phyloP scores from a whole-genome alignment of 768 basidiomycete species.

The Mycena galopus region DNA sequence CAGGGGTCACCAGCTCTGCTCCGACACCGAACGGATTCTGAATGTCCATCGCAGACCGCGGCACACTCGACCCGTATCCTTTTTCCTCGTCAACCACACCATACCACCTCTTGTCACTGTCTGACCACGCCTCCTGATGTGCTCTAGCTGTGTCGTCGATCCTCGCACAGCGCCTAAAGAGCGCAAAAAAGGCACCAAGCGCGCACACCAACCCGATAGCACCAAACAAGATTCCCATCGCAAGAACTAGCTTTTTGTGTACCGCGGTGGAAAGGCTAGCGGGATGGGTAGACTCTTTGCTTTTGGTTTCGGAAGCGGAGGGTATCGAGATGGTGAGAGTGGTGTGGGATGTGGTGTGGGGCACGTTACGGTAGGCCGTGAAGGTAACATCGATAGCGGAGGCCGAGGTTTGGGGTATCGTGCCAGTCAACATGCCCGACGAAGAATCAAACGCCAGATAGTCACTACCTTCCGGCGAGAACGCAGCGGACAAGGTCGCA shows the following conservation, averaged over 20 bases:
- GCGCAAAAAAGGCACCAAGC: constrained; percentile 67
- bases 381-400: constrained; percentile 67
- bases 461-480: constrained; percentile 59
- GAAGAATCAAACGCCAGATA: constrained; percentile 68
- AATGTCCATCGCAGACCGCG: constrained; percentile 38
- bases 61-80: constrained; percentile 37
- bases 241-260: constrained; percentile 66
- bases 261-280: constrained; percentile 55
- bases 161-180: constrained; percentile 66
- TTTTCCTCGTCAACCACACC: constrained; percentile 58
- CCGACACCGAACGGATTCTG: constrained; percentile 35
- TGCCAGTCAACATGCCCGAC: constrained; percentile 65
- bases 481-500: constrained; percentile 67
- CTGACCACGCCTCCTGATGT: constrained; percentile 74
- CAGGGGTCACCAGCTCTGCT: constrained; percentile 32
- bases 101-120: constrained; percentile 79
- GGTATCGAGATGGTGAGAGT: constrained; percentile 65
- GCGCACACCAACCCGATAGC: constrained; percentile 69
- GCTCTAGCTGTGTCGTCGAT: constrained; percentile 72
- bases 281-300: constrained; percentile 49
- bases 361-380: constrained; percentile 74
- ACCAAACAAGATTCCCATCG: constrained; percentile 73
- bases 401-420: constrained; percentile 59
- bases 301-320: constrained; percentile 52
- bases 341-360: constrained; percentile 80